Evolutionary conservation across 306 rosid species (phyloP), one percentile per base, ranked within the genome.

Genomic region (Cicer pinnatifidum): DNA sequence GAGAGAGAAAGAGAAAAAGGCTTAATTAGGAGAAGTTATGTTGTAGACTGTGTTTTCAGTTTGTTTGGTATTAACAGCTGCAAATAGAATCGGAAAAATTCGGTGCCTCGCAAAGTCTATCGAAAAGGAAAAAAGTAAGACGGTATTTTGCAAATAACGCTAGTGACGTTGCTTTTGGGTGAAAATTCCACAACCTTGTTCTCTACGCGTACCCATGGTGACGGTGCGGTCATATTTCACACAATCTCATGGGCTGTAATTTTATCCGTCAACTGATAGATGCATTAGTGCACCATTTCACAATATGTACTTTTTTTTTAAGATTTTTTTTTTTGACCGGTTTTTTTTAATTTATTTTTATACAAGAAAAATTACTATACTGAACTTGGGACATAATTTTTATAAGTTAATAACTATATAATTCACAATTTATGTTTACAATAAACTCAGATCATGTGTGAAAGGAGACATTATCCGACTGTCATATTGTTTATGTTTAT

Each of bases 51-150:
- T 47, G 68, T 66, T 73, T 77, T 77, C 80, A 70, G 82, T 82
- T 82, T 82, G 64, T 50, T 82, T 82, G 64, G 46, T 33, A 62
- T 70, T 67, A 41, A 67, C 84, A 82, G 81, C 88, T 80, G 91
- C 86, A 84, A 82, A 58, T 66, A 17, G 82, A 79, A 80, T 81
- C 61, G 75, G 66, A 44, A 76, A 73, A 75, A 16, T 80, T 79
- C 76, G 61, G 77, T 13, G 63, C 57, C 39, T 20, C 1, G 33
- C 28, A 69, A 28, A 50, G 76, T 70, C 40, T 56, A 54, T 48
- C 1, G 40, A 19, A 72, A 71, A 56, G 16, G 37, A 44, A 54
- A 28, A 66, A 77, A 60, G 37, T 9, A 2, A 40, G 11, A 38
- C 15, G 23, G 50, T 23, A 15, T 58, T 35, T 11, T 70, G 45